Base-by-base conservation (phyloP, 192 early-diverging fungal genomes). In the Podila epicladia region DNA sequence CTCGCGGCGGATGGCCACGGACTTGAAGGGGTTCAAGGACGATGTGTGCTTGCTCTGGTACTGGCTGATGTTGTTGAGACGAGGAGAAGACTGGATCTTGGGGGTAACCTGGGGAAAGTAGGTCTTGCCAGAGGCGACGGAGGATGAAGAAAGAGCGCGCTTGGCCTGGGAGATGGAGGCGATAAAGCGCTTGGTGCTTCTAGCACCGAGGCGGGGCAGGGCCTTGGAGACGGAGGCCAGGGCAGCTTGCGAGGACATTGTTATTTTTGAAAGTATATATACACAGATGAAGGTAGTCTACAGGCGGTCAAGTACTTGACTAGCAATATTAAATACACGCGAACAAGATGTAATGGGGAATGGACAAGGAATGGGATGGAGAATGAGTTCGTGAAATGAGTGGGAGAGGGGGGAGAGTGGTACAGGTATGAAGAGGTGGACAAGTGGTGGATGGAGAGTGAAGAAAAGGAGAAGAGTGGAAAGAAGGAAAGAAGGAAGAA, bases 1-100 rank as follows among this genome's bases (percentile, higher is more conserved):
- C 84, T 99, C 98, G 57, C 96, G 86, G 5, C 98, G 93, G 73
- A 99, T 92, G 11, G 93, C 97, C 29, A 99, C 83, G 6, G 83
- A 76, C 68, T 82, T 75, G 71, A 71, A 80, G 8, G 72, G 80
- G 61, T 82, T 75, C 55, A 72, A 28, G 24, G 73, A 82, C 20
- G 70, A 68, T 26, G 77, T 73, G 41, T 80, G 77, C 63, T 80
- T 80, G 15, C 13, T 45, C 58, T 80, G 77, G 71, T 65, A 60
- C 49, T 73, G 76, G 41, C 64, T 72, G 75, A 48, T 79, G 77
- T 41, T 73, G 70, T 4, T 64, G 37, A 33, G 57, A 31, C 26
- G 60, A 35, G 12, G 62, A 59, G 22, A 11, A 8, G 67, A 50
- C 50, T 80, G 76, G 65, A 73, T 72, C 20, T 65, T 69, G 29